Conservation (phyloP, 306 rosid species). For the Sindora glabra region DNA sequence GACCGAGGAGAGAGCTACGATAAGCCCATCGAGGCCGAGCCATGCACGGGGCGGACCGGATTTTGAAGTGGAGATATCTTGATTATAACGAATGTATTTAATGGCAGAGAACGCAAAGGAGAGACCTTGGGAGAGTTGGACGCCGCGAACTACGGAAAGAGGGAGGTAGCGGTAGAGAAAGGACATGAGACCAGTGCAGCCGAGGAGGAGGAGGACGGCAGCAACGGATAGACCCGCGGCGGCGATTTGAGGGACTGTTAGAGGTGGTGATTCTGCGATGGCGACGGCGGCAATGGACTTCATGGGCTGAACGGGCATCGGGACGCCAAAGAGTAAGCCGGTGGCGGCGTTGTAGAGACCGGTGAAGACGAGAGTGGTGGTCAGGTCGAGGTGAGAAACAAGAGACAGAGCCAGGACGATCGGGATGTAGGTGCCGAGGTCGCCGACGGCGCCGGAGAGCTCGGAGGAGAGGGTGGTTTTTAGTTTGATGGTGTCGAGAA, state of each 20-base stretch:
- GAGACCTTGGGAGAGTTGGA: slow-evolving; percentile 67
- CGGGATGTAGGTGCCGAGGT: slow-evolving; percentile 71
- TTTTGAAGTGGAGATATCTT: slow-evolving; percentile 40
- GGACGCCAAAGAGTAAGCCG: slow-evolving; percentile 58
- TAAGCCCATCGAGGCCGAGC: slow-evolving; percentile 63
- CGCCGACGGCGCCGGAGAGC: slow-evolving; percentile 86
- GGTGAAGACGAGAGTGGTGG: slow-evolving; percentile 60
- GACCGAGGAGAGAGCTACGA: slow-evolving; percentile 43
- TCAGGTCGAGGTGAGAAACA: slow-evolving; percentile 38
- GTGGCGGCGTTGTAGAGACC: slow-evolving; percentile 48
- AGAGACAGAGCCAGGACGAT: slow-evolving; percentile 46
- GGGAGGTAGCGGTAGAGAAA: slow-evolving; percentile 46
- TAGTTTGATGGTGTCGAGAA: too few relatives aligned
- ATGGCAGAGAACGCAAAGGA: slow-evolving; percentile 60
- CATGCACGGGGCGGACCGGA: slow-evolving; percentile 34
- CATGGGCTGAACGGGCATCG: slow-evolving; percentile 85
- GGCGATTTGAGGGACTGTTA: slow-evolving; percentile 55
- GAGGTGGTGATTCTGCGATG: slow-evolving; percentile 26
- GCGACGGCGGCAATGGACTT: slow-evolving; percentile 56
- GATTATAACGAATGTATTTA: slow-evolving; percentile 36
- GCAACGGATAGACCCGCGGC: slow-evolving; percentile 57
- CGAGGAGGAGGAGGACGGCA: slow-evolving; percentile 31
- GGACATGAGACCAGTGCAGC: slow-evolving; percentile 50
- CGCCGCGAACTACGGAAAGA: slow-evolving; percentile 46
- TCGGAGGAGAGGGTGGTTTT: too few relatives aligned